These are phyloP conservation scores for Heliosperma pusillum DNA, from an alignment of 148 eudicot species.

Conservation along the genomic window DNA sequence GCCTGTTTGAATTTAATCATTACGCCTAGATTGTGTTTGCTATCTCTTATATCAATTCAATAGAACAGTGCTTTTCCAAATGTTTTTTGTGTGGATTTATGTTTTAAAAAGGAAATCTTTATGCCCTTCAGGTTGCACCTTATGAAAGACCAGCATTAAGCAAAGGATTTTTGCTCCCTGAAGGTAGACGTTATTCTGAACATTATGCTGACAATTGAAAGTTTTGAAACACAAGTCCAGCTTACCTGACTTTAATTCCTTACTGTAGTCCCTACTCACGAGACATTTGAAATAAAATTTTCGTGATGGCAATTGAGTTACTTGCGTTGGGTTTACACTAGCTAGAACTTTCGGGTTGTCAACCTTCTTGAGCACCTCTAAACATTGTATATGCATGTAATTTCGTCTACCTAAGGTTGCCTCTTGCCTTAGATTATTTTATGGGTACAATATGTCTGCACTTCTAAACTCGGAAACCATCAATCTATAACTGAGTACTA, in stretches of 20 bases:
- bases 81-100: background rate
- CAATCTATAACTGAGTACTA: background rate
- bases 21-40: background rate
- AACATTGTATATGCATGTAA: background rate
- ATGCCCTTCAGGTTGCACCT: conserved; percentile 70
- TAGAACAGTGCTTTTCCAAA: background rate
- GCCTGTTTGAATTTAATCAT: background rate
- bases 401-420: background rate
- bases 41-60: background rate
- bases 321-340: background rate
- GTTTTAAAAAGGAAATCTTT: background rate
- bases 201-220: background rate
- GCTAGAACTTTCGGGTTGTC: background rate
- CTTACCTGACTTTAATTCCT: background rate
- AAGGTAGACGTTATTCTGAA: conserved; percentile 48
- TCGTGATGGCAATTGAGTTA: background rate
- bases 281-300: background rate
- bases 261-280: background rate
- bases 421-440: background rate
- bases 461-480: background rate
- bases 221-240: background rate
- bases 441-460: background rate
- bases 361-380: background rate
- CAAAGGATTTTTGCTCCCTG: conserved; percentile 97
- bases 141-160: conserved; percentile 99